These are phyloP conservation scores for Jacaranda copaia DNA, from an alignment of 257 asterid species.

Conservation along the genomic window DNA sequence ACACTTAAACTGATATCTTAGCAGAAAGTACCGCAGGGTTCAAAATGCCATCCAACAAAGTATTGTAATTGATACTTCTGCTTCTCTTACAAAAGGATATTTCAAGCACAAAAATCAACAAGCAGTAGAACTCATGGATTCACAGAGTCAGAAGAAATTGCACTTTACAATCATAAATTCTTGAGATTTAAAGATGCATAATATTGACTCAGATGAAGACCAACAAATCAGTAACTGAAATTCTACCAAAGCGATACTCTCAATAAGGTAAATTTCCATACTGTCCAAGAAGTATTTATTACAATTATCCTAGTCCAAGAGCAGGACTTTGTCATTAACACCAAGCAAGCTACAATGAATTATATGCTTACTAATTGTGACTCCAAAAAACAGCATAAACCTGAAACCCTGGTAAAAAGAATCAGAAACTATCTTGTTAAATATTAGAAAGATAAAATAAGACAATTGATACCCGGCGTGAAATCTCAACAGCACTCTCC, in stretches of 20 bases:
- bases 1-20: neutral
- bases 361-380: constrained; percentile 7
- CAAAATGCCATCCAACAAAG: neutral
- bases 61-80: constrained; percentile 3
- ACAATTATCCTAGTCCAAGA: constrained; percentile 8
- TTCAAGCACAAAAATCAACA: constrained; percentile 12
- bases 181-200: constrained; percentile 16
- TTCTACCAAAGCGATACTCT: neutral
- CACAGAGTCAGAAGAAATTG: neutral
- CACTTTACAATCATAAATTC: neutral
- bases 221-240: neutral
- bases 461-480: constrained; percentile 68
- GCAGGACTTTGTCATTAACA: constrained; percentile 17
- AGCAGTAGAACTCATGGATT: neutral
- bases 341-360: neutral
- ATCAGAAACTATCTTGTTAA: constrained; percentile 26
- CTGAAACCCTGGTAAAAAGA: constrained; percentile 17
- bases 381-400: constrained; percentile 13
- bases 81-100: neutral
- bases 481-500: constrained; percentile 61
- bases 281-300: neutral
- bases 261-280: neutral
- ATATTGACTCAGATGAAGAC: constrained; percentile 14
- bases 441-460: constrained; percentile 13
- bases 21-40: neutral